A percentile compares a stretch with the other conserved stretches of the same genome.
Evolutionary conservation across 495 filamentous ascomycete genomes (phyloP).

Genomic region (Aspergillus coremiiformis): DNA sequence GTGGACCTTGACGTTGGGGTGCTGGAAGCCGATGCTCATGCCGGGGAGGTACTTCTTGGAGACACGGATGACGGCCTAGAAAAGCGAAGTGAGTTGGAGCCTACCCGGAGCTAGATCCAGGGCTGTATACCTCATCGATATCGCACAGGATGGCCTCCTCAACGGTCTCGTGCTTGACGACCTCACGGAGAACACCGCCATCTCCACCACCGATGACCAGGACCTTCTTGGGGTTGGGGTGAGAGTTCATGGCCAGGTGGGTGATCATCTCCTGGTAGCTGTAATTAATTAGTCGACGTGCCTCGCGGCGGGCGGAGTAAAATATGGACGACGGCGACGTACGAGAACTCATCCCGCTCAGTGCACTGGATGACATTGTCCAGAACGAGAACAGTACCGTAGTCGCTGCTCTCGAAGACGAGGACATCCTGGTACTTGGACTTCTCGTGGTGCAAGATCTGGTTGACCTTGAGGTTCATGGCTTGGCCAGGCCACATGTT

Average conservation of each 20-base stretch:
- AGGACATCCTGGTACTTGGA: constrained; percentile 98
- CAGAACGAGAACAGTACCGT: constrained; percentile 93
- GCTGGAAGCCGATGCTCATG: constrained; percentile 87
- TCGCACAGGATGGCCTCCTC: constrained; percentile 95
- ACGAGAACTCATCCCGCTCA: constrained; percentile 95
- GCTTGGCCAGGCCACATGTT: constrained; percentile 99
- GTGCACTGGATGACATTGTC: constrained; percentile 99
- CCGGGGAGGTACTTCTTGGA: constrained; percentile 96
- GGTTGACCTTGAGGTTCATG: constrained; percentile 96
- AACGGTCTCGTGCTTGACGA: constrained; percentile 92
- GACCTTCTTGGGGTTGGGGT: constrained; percentile 95
- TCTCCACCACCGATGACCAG: constrained; percentile 97
- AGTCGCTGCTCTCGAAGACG: constrained; percentile 94
- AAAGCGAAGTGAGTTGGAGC: not conserved
- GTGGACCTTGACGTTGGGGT: constrained; percentile 85
- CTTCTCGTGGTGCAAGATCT: constrained; percentile 97
- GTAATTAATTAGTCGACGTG: not conserved
- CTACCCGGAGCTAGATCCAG: not conserved
- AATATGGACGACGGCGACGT: constrained; percentile 18
- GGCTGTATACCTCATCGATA: constrained; percentile 78
- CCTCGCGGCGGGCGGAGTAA: not conserved
- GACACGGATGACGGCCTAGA: constrained; percentile 87
- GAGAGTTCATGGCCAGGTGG: constrained; percentile 95
- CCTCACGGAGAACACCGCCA: constrained; percentile 92
- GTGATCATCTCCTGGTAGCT: constrained; percentile 99